Evolutionary conservation across 2,329 filamentous ascomycete genomes (phyloP).

Genomic region (Xylaria sp.): DNA sequence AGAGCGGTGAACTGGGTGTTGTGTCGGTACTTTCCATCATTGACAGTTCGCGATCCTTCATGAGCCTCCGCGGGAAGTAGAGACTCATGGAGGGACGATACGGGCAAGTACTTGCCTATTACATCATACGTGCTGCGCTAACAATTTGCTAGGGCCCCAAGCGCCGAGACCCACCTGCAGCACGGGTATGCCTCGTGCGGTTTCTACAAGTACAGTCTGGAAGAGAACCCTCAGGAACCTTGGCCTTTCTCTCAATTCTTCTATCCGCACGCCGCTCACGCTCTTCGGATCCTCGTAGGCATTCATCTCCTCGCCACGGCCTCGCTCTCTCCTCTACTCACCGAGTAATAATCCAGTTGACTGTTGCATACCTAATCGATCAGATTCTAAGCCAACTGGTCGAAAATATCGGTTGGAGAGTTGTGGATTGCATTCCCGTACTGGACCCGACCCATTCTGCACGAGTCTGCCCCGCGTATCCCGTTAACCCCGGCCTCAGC

Average conservation of each 20-base stretch:
- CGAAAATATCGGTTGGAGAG: background rate
- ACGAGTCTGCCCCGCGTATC: background rate
- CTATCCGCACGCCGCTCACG: background rate
- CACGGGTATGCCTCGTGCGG: background rate
- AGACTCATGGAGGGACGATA: too few relatives aligned
- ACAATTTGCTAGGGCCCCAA: background rate
- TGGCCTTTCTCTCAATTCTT: background rate
- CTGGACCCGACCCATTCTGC: background rate
- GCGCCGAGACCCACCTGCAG: background rate
- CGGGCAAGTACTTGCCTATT: background rate
- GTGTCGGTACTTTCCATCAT: too few relatives aligned
- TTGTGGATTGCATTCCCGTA: background rate
- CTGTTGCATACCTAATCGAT: too few relatives aligned
- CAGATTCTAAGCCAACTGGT: too few relatives aligned
- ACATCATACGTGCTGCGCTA: background rate
- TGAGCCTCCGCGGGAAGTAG: background rate
- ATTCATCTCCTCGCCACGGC: background rate
- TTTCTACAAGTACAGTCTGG: background rate
- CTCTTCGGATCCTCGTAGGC: background rate
- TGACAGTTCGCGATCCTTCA: too few relatives aligned
- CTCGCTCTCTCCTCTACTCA: background rate
- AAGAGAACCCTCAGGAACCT: too few relatives aligned
- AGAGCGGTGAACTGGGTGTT: too few relatives aligned
- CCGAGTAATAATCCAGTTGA: too few relatives aligned
- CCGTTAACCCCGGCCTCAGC: constrained; percentile 8